Conservation (phyloP, 1,139 yeast species). For the Taphrina betulina region DNA sequence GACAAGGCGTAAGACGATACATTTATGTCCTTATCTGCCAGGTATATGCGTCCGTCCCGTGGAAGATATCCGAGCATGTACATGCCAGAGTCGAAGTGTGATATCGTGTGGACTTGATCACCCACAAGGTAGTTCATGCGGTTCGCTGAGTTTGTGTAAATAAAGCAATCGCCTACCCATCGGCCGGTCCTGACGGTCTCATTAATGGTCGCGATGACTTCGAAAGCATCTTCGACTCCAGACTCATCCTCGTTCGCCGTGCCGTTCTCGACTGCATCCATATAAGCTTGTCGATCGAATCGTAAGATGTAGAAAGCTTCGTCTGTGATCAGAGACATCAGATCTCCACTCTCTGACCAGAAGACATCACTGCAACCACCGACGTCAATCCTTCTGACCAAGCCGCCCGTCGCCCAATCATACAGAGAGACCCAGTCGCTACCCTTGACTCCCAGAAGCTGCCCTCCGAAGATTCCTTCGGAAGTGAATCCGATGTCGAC, state of each 20-base stretch:
- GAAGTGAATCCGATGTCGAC: slow-evolving; percentile 63
- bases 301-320: slow-evolving; percentile 79
- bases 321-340: slow-evolving; percentile 71
- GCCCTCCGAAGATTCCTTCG: slow-evolving; percentile 81
- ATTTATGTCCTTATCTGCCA: slow-evolving; percentile 85
- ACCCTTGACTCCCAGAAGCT: slow-evolving; percentile 72
- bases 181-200: slow-evolving; percentile 84
- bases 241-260: slow-evolving; percentile 66
- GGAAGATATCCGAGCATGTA: slow-evolving; percentile 86
- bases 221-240: slow-evolving; percentile 84
- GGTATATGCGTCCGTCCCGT: slow-evolving; percentile 82
- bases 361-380: slow-evolving; percentile 63
- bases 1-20: slow-evolving; percentile 80
- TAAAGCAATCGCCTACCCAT: slow-evolving; percentile 96
- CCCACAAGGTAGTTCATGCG: slow-evolving; percentile 94
- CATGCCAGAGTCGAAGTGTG: slow-evolving; percentile 87
- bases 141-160: slow-evolving; percentile 80
- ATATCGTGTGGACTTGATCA: slow-evolving; percentile 85
- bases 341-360: slow-evolving; percentile 94
- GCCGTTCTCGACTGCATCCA: slow-evolving; percentile 60
- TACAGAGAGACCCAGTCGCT: slow-evolving; percentile 75
- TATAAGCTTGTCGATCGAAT: slow-evolving; percentile 66
- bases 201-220: slow-evolving; percentile 74
- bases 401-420: slow-evolving; percentile 86
- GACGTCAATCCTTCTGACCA: slow-evolving; percentile 82